Evolutionary conservation across 805 yeast species (phyloP).

Genomic region (Kluyveromyces nonfermentans): DNA sequence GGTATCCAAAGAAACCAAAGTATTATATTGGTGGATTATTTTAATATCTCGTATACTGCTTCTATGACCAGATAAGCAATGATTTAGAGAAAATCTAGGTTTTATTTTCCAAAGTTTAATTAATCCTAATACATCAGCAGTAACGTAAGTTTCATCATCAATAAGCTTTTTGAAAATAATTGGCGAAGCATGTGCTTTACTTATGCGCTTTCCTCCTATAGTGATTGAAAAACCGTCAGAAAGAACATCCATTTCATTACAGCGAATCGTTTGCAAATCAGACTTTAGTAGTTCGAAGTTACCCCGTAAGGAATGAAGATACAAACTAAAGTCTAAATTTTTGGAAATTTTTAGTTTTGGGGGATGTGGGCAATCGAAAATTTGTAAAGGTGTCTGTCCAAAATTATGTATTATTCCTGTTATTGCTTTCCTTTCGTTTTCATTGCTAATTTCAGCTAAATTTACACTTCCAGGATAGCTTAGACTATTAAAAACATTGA

Average conservation of each 20-base stretch:
- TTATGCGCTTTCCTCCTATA: not conserved
- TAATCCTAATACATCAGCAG: slow-evolving; percentile 46
- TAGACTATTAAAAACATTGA: slow-evolving; percentile 75
- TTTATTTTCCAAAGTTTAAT: slow-evolving; percentile 45
- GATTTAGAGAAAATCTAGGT: slow-evolving; percentile 19
- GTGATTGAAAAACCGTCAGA: not conserved
- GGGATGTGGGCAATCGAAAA: slow-evolving; percentile 64
- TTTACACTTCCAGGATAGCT: slow-evolving; percentile 81
- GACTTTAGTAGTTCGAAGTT: not conserved
- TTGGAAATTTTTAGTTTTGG: slow-evolving; percentile 9
- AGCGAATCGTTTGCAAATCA: not conserved
- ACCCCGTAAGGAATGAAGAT: not conserved
- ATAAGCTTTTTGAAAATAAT: not conserved
- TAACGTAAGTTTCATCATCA: slow-evolving; percentile 22
- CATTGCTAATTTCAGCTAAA: slow-evolving; percentile 64
- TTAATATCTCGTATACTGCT: slow-evolving; percentile 37
- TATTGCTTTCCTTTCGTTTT: slow-evolving; percentile 61
- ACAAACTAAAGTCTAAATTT: not conserved
- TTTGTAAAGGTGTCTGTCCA: slow-evolving; percentile 80
- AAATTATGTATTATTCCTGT: slow-evolving; percentile 84
- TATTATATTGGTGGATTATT: slow-evolving; percentile 43
- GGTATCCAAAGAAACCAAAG: slow-evolving; percentile 44
- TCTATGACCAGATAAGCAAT: slow-evolving; percentile 48
- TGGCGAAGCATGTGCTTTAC: slow-evolving; percentile 3
- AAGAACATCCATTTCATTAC: not conserved